These are phyloP conservation scores for Capsicum pubescens DNA, from an alignment of 257 asterid genomes.

Conservation along the genomic window DNA sequence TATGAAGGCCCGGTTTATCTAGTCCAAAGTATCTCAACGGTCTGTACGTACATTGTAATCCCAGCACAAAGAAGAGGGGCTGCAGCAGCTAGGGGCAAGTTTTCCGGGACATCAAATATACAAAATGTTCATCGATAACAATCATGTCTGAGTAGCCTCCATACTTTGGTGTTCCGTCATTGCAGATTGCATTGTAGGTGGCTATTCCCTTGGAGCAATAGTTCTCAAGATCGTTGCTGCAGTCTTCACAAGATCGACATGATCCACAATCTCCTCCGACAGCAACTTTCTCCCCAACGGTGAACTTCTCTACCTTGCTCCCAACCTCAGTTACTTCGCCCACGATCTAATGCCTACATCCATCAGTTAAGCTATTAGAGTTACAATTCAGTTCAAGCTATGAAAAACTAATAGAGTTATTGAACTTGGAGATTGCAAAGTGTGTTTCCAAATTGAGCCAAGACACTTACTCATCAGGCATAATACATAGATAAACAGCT, in stretches of 20 bases:
- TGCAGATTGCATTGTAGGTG: not conserved
- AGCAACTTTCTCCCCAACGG: constrained; percentile 53
- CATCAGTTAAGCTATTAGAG: not conserved
- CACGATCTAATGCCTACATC: constrained; percentile 36
- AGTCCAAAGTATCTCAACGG: constrained; percentile 30
- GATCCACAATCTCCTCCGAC: constrained; percentile 50
- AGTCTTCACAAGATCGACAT: constrained; percentile 45
- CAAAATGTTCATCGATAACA: constrained; percentile 29
- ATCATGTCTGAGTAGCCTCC: constrained; percentile 35
- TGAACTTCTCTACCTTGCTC: constrained; percentile 41
- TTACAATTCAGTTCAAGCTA: not conserved
- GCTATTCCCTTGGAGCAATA: constrained; percentile 26
- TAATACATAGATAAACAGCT: too few species aligned
- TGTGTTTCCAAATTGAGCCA: not conserved
- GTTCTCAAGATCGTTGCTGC: constrained; percentile 36
- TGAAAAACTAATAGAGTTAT: constrained; percentile 32
- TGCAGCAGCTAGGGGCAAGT: not conserved
- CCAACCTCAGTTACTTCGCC: constrained; percentile 29
- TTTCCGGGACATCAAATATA: constrained; percentile 12
- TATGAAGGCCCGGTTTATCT: not conserved
- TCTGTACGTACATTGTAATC: constrained; percentile 25
- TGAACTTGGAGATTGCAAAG: constrained; percentile 35
- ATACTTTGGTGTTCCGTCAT: constrained; percentile 17
- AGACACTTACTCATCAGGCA: not conserved
- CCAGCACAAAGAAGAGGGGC: constrained; percentile 36